Evolutionary conservation across 2,329 filamentous ascomycete genomes (phyloP), one percentile per base, ranked within the genome.

Genomic region (Elsinoe perseae): DNA sequence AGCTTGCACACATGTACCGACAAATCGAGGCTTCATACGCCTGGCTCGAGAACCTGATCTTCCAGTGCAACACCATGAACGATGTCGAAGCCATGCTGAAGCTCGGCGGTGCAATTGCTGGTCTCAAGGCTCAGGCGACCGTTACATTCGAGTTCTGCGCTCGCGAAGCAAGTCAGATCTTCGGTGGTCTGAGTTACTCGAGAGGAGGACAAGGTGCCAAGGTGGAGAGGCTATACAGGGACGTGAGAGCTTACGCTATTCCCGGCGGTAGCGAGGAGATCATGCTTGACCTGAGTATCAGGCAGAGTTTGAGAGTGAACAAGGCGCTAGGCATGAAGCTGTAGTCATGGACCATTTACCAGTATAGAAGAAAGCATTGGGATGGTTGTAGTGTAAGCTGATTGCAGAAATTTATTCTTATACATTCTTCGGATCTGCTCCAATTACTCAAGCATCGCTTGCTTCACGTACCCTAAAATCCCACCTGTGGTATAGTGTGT

Each of bases 111-210:
- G 88, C 92, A 61, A 97, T 97, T 69, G 93, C 93, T 52, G 80
- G 87, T 32, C 80, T 97, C 66, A 98, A 98, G 77, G 93, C 93
- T 1, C 93, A 98, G 73, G 80, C 87, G 40, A 98, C 93, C 1
- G 81, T 89, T 2, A 96, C 91, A 0, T 98, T 97, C 66, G 93
- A 98, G 76, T 97, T 95, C 78, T 98, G 93, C 74, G 93, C 93
- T 28, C 82, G 92, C 59, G 93, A 98, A 75, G 93, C 93, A 14
- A 89, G 85, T 69, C 93, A 98, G 80, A 97, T 98, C 72, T 98
- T 97, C 66, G 93, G 93, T 59, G 93, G 93, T 23, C 75, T 97
- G 62, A 90, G 85, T 65, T 97, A 97, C 76, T 91, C 84, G 58
- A 83, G 92, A 42, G 93, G 93, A 56, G 93, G 93, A 14, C 93